These are phyloP conservation scores for Withania somnifera DNA, from an alignment of 305 asterid genomes.

Conservation along the genomic window DNA sequence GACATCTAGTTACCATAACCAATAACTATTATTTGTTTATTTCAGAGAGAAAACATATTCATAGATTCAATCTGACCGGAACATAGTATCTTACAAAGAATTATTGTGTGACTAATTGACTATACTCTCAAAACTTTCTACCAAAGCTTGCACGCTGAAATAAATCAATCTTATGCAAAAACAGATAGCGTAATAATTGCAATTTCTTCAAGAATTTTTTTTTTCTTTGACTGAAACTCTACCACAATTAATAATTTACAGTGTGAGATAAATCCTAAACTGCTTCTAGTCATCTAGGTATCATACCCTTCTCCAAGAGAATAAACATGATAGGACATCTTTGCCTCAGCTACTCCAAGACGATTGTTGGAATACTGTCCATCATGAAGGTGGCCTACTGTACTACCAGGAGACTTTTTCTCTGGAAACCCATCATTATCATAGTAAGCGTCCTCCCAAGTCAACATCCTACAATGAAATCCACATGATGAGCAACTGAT, in stretches of 20 bases:
- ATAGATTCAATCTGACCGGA: neutral
- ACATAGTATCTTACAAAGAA: neutral
- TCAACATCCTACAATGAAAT: constrained; percentile 59
- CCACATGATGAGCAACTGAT: neutral
- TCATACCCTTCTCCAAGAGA: constrained; percentile 96
- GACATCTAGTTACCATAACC: neutral
- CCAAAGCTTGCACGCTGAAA: neutral
- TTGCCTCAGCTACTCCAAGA: constrained; percentile 78
- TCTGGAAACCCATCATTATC: constrained; percentile 32
- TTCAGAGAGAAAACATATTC: neutral
- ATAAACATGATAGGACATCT: constrained; percentile 80
- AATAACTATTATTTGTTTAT: neutral
- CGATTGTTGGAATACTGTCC: constrained; percentile 50
- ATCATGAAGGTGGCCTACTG: constrained; percentile 32
- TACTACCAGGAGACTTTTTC: constrained; percentile 22
- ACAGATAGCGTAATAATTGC: neutral
- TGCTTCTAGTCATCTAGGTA: neutral
- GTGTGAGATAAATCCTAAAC: neutral
- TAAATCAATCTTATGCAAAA: neutral
- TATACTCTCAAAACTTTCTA: neutral
- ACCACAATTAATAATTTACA: neutral
- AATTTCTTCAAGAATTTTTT: neutral
- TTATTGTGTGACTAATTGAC: neutral
- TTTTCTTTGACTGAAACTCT: neutral
- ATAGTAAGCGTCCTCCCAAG: constrained; percentile 83